These are phyloP conservation scores for Tephrocybe sp. DNA, from an alignment of 768 basidiomycete genomes.

Conservation along the genomic window DNA sequence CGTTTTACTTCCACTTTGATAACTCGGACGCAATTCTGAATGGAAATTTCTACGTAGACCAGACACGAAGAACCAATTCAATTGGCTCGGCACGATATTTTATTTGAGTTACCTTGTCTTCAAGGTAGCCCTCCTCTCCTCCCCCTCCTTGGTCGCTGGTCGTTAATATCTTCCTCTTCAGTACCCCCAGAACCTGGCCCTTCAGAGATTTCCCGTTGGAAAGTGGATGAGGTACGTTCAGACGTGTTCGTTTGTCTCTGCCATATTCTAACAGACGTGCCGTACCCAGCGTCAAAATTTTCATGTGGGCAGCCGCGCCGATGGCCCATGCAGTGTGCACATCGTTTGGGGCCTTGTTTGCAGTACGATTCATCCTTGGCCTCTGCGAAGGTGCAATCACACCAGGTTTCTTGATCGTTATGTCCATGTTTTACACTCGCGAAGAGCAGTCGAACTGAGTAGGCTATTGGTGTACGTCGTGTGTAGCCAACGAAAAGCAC, in stretches of 20 bases:
- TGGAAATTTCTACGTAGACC: conserved; percentile 31
- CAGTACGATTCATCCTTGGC: conserved; percentile 72
- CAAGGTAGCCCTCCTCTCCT: conserved; percentile 29
- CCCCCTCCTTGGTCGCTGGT: conserved; percentile 4
- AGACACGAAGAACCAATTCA: conserved; percentile 65
- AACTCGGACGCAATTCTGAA: too few relatives aligned
- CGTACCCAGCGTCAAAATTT: conserved; percentile 63
- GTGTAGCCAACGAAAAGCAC: too few relatives aligned
- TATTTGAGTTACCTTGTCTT: conserved; percentile 69
- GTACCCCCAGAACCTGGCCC: conserved; percentile 77
- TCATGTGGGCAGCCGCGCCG: conserved; percentile 68
- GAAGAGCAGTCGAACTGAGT: conserved; percentile 71
- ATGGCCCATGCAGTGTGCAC: conserved; percentile 63
- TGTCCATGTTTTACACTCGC: conserved; percentile 82
- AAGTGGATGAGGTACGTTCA: conserved; percentile 76
- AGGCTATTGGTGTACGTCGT: conserved; percentile 74
- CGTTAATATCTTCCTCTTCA: conserved; percentile 32
- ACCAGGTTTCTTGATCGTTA: conserved; percentile 80
- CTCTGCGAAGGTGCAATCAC: conserved; percentile 70
- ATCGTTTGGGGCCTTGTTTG: conserved; percentile 70
- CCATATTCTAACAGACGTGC: neutral
- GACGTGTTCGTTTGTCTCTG: too few relatives aligned
- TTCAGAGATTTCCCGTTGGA: conserved; percentile 73
- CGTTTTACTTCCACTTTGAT: conserved; percentile 34
- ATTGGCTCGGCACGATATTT: conserved; percentile 79